Conservation (phyloP, 768 basidiomycete genomes). For the Termitomyces heimii region DNA sequence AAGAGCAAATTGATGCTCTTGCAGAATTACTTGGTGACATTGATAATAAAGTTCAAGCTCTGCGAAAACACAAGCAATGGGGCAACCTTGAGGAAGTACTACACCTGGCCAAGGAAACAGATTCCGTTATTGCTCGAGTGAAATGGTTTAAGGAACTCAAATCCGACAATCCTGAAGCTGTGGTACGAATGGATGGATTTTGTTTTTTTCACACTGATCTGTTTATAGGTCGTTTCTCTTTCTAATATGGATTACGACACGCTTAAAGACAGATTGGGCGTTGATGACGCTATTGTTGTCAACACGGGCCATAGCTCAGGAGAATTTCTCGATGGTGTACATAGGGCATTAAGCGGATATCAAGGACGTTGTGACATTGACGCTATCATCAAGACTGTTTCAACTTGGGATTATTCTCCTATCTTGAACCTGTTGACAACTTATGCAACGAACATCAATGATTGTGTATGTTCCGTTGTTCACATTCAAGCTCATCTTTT, state of each 20-base stretch:
- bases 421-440: background rate
- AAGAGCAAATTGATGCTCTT: background rate
- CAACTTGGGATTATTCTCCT: background rate
- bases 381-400: background rate
- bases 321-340: background rate
- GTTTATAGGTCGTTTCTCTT: background rate
- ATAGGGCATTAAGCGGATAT: background rate
- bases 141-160: background rate
- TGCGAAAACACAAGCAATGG: background rate
- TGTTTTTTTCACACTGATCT: background rate
- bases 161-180: background rate
- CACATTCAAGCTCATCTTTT: background rate
- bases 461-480: background rate
- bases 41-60: background rate
- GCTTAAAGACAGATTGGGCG: background rate
- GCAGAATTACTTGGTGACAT: background rate
- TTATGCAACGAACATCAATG: background rate
- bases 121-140: background rate
- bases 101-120: background rate
- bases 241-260: background rate
- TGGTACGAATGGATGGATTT: background rate
- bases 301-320: background rate
- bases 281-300: background rate
- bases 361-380: background rate
- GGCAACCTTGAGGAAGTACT: background rate